Conservation (phyloP, 2,329 filamentous ascomycete genomes). For the Pezicula rhizophila region DNA sequence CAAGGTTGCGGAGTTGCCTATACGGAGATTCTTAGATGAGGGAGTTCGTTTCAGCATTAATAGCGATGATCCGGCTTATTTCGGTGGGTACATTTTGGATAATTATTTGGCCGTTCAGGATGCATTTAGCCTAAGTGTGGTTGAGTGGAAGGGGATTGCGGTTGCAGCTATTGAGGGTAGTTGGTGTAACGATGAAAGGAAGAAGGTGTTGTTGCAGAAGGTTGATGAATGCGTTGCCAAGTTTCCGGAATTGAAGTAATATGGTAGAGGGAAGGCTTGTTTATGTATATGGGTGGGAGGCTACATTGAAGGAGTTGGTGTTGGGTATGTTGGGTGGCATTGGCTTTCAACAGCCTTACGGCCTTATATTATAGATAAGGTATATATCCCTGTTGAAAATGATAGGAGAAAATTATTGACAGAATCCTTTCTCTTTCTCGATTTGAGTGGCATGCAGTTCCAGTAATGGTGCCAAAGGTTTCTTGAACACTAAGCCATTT, state of each 20-base stretch:
- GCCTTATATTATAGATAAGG: too few species aligned
- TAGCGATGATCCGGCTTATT: conserved; percentile 47
- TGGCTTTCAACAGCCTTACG: too few species aligned
- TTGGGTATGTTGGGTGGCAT: too few species aligned
- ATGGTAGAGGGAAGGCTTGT: background rate
- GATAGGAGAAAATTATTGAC: too few species aligned
- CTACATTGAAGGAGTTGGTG: too few species aligned
- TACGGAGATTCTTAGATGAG: conserved; percentile 35
- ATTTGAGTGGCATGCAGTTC: too few species aligned
- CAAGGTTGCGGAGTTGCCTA: conserved; percentile 37
- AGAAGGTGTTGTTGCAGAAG: conserved; percentile 48
- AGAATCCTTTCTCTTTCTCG: too few species aligned
- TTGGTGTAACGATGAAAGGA: conserved; percentile 62
- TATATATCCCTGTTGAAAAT: too few species aligned
- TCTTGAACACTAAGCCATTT: too few species aligned
- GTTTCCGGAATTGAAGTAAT: conserved; percentile 9
- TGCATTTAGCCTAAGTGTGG: conserved; percentile 53
- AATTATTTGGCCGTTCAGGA: conserved; percentile 74
- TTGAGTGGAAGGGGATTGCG: conserved; percentile 64
- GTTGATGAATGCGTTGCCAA: conserved; percentile 31
- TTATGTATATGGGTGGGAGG: too few species aligned
- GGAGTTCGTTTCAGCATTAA: conserved; percentile 42
- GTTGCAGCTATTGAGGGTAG: conserved; percentile 58
- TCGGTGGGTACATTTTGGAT: conserved; percentile 68
- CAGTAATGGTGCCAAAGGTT: too few species aligned